These are phyloP conservation scores for Fusarium sp. DNA, from an alignment of 2,329 filamentous ascomycete genomes.

Conservation along the genomic window DNA sequence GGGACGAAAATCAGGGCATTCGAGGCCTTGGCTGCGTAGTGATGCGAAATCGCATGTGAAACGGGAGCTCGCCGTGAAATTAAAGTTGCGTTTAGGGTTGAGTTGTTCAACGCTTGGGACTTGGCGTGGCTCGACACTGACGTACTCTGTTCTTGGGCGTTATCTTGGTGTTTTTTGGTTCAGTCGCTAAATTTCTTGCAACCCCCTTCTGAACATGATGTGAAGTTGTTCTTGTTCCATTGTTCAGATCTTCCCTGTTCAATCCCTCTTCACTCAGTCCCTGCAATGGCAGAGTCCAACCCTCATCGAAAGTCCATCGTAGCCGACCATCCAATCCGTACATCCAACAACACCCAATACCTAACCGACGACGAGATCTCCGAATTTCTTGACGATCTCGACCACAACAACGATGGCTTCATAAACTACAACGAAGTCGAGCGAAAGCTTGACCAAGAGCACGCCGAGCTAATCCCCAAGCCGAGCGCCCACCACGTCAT, in stretches of 20 bases:
- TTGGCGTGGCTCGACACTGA: conserved; percentile 20
- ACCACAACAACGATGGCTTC: conserved; percentile 60
- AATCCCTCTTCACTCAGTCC: accelerated
- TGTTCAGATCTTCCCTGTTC: background rate
- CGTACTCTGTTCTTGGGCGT: conserved; percentile 2
- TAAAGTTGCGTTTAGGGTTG: conserved; percentile 11
- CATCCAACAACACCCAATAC: conserved; percentile 43
- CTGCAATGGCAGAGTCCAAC: conserved; percentile 2
- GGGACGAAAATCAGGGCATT: conserved; percentile 1
- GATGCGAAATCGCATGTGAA: background rate
- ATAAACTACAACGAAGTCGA: conserved; percentile 64
- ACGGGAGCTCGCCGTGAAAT: background rate
- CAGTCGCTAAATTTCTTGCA: background rate
- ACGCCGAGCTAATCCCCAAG: conserved; percentile 60
- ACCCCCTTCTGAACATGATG: background rate
- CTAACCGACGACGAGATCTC: conserved; percentile 60
- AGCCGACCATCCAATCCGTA: conserved; percentile 41
- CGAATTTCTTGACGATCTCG: conserved; percentile 61
- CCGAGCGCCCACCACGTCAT: conserved; percentile 57
- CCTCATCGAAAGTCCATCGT: conserved; percentile 18
- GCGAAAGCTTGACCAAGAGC: conserved; percentile 61
- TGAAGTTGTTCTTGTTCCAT: too few species aligned
- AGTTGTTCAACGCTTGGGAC: conserved; percentile 16
- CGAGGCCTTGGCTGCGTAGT: background rate
- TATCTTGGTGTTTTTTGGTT: background rate